Percentiles rank a stretch among this genome's conserved stretches.
These are phyloP conservation scores for Myxozyma mucilagina DNA, from an alignment of 805 yeast genomes.

Conservation along the genomic window DNA sequence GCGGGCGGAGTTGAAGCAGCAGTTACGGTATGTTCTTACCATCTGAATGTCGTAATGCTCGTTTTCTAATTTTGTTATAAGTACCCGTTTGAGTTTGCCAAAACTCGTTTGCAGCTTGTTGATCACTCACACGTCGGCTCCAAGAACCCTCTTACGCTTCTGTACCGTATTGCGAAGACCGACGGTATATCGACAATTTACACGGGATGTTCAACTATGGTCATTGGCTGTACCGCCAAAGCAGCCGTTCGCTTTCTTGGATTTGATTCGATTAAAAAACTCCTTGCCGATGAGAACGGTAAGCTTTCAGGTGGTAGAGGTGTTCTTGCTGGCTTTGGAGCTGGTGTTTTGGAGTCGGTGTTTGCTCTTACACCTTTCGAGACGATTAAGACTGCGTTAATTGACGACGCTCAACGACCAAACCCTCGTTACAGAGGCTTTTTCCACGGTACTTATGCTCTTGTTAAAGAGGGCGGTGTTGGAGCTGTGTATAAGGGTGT, in stretches of 20 bases:
- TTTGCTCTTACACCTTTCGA: constrained; percentile 96
- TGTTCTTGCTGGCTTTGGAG: constrained; percentile 95
- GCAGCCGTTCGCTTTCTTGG: constrained; percentile 95
- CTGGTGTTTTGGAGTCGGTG: constrained; percentile 88
- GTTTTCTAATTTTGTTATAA: neutral
- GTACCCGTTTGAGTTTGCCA: constrained; percentile 96
- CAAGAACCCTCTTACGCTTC: constrained; percentile 80
- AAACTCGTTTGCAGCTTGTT: constrained; percentile 84
- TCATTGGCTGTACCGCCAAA: constrained; percentile 92
- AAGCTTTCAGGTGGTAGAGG: constrained; percentile 88
- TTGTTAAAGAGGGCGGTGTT: constrained; percentile 76
- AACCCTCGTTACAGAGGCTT: constrained; percentile 73
- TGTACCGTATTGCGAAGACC: constrained; percentile 67
- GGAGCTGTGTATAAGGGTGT: constrained; percentile 85
- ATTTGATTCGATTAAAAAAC: constrained; percentile 78
- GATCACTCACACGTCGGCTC: constrained; percentile 39
- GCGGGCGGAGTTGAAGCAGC: constrained; percentile 70
- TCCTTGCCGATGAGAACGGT: constrained; percentile 80
- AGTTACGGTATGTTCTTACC: constrained; percentile 50
- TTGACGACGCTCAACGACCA: constrained; percentile 81
- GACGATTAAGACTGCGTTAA: constrained; percentile 91
- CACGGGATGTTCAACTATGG: constrained; percentile 96
- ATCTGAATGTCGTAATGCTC: neutral
- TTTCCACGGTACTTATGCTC: constrained; percentile 59
- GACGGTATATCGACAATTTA: constrained; percentile 82